Conservation (phyloP, 257 asterid genomes). For the Linaria vulgaris region DNA sequence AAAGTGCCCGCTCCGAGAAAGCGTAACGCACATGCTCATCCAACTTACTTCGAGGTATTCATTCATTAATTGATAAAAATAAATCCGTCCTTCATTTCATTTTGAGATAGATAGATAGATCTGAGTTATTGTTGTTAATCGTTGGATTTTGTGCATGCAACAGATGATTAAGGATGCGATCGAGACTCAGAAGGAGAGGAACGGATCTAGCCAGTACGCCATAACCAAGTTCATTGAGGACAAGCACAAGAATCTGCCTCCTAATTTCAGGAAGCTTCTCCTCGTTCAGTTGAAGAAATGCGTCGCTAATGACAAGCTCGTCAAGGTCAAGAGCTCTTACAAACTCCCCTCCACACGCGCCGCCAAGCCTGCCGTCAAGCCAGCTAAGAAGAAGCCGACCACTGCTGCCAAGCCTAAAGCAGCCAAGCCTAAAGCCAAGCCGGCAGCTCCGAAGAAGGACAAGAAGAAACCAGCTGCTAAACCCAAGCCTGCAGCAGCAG, state of each 20-base stretch:
- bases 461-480: slow-evolving; percentile 23
- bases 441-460: slow-evolving; percentile 29
- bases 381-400: slow-evolving; percentile 17
- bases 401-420: slow-evolving; percentile 20
- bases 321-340: slow-evolving; percentile 63
- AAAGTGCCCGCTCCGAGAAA: slow-evolving; percentile 62
- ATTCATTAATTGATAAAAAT: too few species aligned
- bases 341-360: slow-evolving; percentile 45
- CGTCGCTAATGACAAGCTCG: slow-evolving; percentile 62
- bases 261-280: slow-evolving; percentile 68
- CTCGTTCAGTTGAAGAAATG: slow-evolving; percentile 66
- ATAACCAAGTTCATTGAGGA: slow-evolving; percentile 69
- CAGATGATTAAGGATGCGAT: slow-evolving; percentile 90
- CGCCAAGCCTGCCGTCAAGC: slow-evolving; percentile 34
- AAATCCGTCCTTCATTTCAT: background rate
- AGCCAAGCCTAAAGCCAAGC: slow-evolving; percentile 20
- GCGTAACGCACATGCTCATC: slow-evolving; percentile 47
- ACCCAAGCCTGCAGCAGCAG: slow-evolving; percentile 26
- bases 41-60: slow-evolving; percentile 77
- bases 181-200: slow-evolving; percentile 58
- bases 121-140: slow-evolving; percentile 12
- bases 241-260: slow-evolving; percentile 67
- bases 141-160: slow-evolving; percentile 17
- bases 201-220: slow-evolving; percentile 88
- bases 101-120: slow-evolving; percentile 12